Evolutionary conservation across 257 asterid genomes (phyloP), one percentile per base, ranked within the genome.

Genomic region (Ilex asprella): DNA sequence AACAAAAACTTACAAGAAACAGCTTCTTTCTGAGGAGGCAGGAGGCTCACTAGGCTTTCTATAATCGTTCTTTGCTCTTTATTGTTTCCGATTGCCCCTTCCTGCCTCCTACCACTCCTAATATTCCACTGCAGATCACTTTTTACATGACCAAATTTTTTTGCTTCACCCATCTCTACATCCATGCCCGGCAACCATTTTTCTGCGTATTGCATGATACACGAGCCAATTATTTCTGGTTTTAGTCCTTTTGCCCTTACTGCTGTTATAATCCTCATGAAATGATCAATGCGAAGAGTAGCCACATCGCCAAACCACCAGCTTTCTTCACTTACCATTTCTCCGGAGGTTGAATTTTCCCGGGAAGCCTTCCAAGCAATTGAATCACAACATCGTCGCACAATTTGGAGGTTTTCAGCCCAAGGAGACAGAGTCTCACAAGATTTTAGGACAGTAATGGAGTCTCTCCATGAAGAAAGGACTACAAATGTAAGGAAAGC

Each of bases 341-440:
- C 82, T 35, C 63, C 76, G 31, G 71, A 46, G 10, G 70, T 68
- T 31, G 85, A 72, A 27, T 76, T 65, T 59, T 81, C 89, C 41
- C 32, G 59, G 31, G 72, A 75, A 32, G 79, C 73, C 70, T 87
- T 87, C 93, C 91, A 80, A 55, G 91, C 74, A 14, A 85, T 74
- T 29, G 97, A 66, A 31, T 87, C 95, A 14, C 95, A 81, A 53
- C 97, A 90, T 68, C 97, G 81, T 67, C 96, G 76, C 15, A 90
- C 95, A 58, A 90, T 83, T 73, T 90, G 97, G 41, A 90, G 85
- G 65, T 85, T 83, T 72, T 90, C 96, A 0, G 96, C 84, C 95
- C 90, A 85, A 0, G 97, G 96, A 41, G 93, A 85, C 6, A 90
- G 85, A 47, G 56, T 69, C 63, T 87, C 95, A 30, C 96, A 85